Percentiles rank a stretch among this genome's conserved stretches.
These are phyloP conservation scores for Peltaster fructicola DNA, from an alignment of 2,329 filamentous ascomycete genomes.

Conservation along the genomic window DNA sequence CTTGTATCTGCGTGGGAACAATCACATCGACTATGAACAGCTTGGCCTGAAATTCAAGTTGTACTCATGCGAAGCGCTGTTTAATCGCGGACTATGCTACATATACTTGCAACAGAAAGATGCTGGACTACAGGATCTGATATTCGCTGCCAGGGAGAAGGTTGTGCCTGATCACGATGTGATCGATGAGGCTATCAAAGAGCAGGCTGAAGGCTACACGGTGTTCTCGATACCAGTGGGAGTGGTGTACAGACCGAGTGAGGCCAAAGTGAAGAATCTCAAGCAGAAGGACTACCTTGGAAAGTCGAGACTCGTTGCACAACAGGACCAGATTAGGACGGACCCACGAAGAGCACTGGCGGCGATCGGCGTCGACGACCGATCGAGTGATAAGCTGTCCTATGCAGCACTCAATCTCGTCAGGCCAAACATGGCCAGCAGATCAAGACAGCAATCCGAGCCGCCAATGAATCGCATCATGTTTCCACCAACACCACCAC, in stretches of 20 bases:
- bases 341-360: constrained; percentile 16
- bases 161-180: constrained; percentile 92
- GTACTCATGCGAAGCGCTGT: constrained; percentile 92
- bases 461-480: constrained; percentile 61
- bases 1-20: constrained; percentile 85
- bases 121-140: constrained; percentile 75
- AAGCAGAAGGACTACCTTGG: constrained; percentile 97
- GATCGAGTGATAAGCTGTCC: constrained; percentile 68
- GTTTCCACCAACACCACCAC: constrained; percentile 96
- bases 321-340: constrained; percentile 22
- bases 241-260: constrained; percentile 86
- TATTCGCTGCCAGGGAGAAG: constrained; percentile 86
- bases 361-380: constrained; percentile 51
- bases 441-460: constrained; percentile 64
- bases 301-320: constrained; percentile 83
- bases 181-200: constrained; percentile 88
- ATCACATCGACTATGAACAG: constrained; percentile 95
- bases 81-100: constrained; percentile 93
- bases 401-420: constrained; percentile 88
- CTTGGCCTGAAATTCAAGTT: constrained; percentile 88
- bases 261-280: constrained; percentile 94
- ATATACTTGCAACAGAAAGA: constrained; percentile 90
- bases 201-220: constrained; percentile 93
- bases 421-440: constrained; percentile 63
- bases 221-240: constrained; percentile 97